Evolutionary conservation across 768 basidiomycete species (phyloP).

Genomic region (Suillus ampliporus): DNA sequence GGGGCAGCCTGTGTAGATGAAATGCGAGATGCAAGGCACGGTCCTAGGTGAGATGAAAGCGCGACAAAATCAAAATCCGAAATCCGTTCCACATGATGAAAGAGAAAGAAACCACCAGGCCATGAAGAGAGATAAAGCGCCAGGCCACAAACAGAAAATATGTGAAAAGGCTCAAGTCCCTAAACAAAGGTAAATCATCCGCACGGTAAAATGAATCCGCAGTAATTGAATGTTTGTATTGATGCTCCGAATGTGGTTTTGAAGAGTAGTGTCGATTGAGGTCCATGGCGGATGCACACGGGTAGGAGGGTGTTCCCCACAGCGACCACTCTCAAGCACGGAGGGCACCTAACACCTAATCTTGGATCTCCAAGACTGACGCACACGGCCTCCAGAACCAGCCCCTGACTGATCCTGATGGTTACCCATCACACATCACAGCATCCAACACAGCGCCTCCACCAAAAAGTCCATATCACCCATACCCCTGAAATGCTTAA

Average conservation of each 20-base stretch:
- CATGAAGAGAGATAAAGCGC: background rate
- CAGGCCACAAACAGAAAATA: background rate
- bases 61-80: background rate
- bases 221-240: background rate
- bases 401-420: background rate
- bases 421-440: background rate
- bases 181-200: background rate
- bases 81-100: background rate
- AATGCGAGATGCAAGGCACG: background rate
- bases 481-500: background rate
- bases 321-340: background rate
- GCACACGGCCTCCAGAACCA: background rate
- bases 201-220: background rate
- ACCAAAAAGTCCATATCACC: background rate
- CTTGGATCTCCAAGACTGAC: background rate
- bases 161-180: background rate
- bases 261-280: background rate
- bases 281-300: background rate
- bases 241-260: background rate
- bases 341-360: background rate
- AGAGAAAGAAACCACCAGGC: background rate
- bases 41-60: background rate
- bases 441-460: background rate
- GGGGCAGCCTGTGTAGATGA: background rate
- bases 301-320: background rate